Base-by-base conservation (phyloP, 495 filamentous ascomycete species). In the Daldinia decipiens region DNA sequence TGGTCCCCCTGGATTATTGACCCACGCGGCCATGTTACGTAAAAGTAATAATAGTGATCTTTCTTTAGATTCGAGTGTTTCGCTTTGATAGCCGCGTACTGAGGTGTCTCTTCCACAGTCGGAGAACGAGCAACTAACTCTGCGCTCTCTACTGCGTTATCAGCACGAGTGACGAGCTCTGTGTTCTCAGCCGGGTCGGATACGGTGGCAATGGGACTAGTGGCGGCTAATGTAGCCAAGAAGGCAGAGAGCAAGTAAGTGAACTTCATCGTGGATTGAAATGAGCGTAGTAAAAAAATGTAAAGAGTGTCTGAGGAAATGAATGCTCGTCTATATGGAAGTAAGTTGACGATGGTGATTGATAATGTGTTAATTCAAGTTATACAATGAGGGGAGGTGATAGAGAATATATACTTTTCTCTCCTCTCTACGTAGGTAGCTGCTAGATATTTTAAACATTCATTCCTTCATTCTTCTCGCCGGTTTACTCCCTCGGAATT, bases 11-110 rank as follows among this genome's bases (percentile, higher is more conserved):
- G 12, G 26, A 52, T 29, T 11, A n/a, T 5, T 5, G 50, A 26
- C 7, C 50, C 50, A 8, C 21, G 50, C 9, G 50, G 50, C 50
- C 50, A 52, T 52, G 21, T 26, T 31, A 67, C 5, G 6, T 27
- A 29, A 59, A 74, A 67, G 31, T 52, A 74, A 59, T 74, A 71
- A 26, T 67, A 71, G n/a, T 67, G 56, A n/a, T 59, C 58, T 9
- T 56, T 47, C 55, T 52, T 26, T 21, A 64, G 45, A 51, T 27
- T 39, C 5, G 58, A 8, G 26, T 71, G 47, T 9, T 58, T 55
- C 4, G 31, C 39, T 36, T 38, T 56, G 21, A 57, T 58, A 8
- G 57, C 68, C 27, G 29, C 26, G 32, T 58, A 63, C 26, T 38
- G 59, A 51, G n/a, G n/a, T n/a, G n/a, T n/a, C 40, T 61, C 27